Evolutionary conservation across 176 grass and related monocot genomes (phyloP).

Genomic region (Triticum urartu): DNA sequence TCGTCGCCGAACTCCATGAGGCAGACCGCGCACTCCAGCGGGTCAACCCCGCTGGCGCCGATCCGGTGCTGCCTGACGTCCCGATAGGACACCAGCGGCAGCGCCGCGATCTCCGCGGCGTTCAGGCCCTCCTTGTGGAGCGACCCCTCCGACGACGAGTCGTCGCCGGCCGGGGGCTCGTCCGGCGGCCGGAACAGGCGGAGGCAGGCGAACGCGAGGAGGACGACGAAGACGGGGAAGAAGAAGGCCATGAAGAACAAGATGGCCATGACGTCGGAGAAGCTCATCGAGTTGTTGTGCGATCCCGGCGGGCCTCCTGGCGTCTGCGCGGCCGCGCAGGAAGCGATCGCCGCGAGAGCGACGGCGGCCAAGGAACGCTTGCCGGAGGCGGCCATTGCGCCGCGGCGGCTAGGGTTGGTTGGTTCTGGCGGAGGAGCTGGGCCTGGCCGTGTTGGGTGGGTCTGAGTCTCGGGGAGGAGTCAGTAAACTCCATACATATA

Average conservation of each 20-base stretch:
- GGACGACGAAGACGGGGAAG: conserved; percentile 37
- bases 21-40: conserved; percentile 63
- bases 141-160: background rate
- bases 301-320: background rate
- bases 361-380: background rate
- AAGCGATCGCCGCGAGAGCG: background rate
- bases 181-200: conserved; percentile 5
- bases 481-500: background rate
- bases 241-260: conserved; percentile 41
- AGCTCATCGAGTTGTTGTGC: background rate
- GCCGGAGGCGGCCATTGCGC: background rate
- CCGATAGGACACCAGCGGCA: conserved; percentile 39
- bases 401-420: conserved; percentile 14
- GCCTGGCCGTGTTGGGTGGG: background rate
- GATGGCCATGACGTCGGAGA: conserved; percentile 27
- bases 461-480: background rate
- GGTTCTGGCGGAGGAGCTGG: conserved; percentile 1
- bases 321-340: background rate
- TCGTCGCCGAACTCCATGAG: conserved; percentile 52
- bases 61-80: conserved; percentile 37
- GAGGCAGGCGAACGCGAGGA: conserved; percentile 42
- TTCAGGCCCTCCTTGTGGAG: conserved; percentile 21
- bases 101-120: conserved; percentile 32
- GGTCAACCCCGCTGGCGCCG: background rate
- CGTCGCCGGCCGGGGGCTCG: background rate